Evolutionary conservation across 1,139 yeast genomes (phyloP).

Genomic region (Kurtzmaniella natalensis): DNA sequence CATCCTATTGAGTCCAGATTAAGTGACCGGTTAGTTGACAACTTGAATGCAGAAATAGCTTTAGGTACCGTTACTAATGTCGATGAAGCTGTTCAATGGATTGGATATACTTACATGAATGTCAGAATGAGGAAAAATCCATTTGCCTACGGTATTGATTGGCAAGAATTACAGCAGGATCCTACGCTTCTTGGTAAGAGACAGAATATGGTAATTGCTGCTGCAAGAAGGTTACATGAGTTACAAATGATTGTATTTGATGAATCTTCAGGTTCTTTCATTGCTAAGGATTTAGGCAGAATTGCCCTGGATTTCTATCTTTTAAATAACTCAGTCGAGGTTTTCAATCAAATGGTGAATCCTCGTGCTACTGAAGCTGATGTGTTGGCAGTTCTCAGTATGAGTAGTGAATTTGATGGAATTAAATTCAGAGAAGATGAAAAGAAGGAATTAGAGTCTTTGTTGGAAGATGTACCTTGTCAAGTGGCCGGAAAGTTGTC

Average conservation of each 20-base stretch:
- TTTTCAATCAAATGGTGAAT: slow-evolving; percentile 79
- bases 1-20: slow-evolving; percentile 93
- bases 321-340: slow-evolving; percentile 79
- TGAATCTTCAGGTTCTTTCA: slow-evolving; percentile 74
- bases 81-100: slow-evolving; percentile 94
- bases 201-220: slow-evolving; percentile 66
- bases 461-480: slow-evolving; percentile 67
- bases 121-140: slow-evolving; percentile 96
- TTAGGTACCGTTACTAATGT: slow-evolving; percentile 92
- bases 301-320: slow-evolving; percentile 93
- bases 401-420: slow-evolving; percentile 93
- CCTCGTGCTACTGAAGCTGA: slow-evolving; percentile 92
- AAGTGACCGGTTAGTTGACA: slow-evolving; percentile 76
- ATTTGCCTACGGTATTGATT: slow-evolving; percentile 85
- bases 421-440: slow-evolving; percentile 90
- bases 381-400: slow-evolving; percentile 80
- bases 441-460: slow-evolving; percentile 58
- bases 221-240: slow-evolving; percentile 77
- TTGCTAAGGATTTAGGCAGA: slow-evolving; percentile 87
- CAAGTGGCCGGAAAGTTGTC: slow-evolving; percentile 51
- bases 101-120: slow-evolving; percentile 91
- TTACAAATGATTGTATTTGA: slow-evolving; percentile 94
- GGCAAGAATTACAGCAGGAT: slow-evolving; percentile 81
- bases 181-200: slow-evolving; percentile 74
- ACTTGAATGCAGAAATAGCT: slow-evolving; percentile 92